phyloP scores from a whole-genome alignment of 805 yeast genomes.

The Wickerhamiella nectarea region DNA sequence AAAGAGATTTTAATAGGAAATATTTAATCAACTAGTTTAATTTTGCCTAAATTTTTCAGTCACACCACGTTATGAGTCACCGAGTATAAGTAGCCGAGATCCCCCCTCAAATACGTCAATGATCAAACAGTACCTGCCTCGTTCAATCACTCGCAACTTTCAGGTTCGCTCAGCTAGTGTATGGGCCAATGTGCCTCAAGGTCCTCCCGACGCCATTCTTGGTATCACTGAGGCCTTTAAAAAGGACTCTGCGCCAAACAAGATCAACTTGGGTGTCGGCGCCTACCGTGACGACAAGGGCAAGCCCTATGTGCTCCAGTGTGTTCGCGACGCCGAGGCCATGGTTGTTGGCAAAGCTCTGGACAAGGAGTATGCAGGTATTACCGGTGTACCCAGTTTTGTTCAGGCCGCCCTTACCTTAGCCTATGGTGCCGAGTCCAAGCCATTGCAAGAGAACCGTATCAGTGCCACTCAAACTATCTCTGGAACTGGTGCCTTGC shows the following conservation, averaged over 20 bases:
- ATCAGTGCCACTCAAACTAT: slow-evolving; percentile 57
- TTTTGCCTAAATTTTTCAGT: no score
- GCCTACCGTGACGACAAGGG: slow-evolving; percentile 85
- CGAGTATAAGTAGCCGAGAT: neutral
- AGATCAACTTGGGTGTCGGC: slow-evolving; percentile 62
- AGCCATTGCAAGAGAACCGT: slow-evolving; percentile 46
- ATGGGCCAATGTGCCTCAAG: slow-evolving; percentile 35
- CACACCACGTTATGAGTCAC: neutral
- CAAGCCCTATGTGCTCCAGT: slow-evolving; percentile 75
- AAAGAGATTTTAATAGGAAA: no score
- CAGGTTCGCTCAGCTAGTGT: slow-evolving; percentile 17
- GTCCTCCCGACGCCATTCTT: slow-evolving; percentile 76
- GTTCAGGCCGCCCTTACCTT: slow-evolving; percentile 54
- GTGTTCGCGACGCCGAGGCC: slow-evolving; percentile 54
- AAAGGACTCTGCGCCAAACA: slow-evolving; percentile 38
- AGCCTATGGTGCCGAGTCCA: slow-evolving; percentile 53
- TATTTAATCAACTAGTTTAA: no score
- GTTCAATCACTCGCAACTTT: neutral
- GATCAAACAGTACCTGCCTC: neutral
- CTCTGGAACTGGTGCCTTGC: slow-evolving; percentile 86
- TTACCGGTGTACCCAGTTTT: slow-evolving; percentile 62
- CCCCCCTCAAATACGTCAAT: neutral
- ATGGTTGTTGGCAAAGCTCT: slow-evolving; percentile 35
- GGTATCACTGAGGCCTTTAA: slow-evolving; percentile 63
- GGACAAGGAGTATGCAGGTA: slow-evolving; percentile 80